phyloP scores from a whole-genome alignment of 2,329 filamentous ascomycete genomes.

The Dactylellina drechsleri region DNA sequence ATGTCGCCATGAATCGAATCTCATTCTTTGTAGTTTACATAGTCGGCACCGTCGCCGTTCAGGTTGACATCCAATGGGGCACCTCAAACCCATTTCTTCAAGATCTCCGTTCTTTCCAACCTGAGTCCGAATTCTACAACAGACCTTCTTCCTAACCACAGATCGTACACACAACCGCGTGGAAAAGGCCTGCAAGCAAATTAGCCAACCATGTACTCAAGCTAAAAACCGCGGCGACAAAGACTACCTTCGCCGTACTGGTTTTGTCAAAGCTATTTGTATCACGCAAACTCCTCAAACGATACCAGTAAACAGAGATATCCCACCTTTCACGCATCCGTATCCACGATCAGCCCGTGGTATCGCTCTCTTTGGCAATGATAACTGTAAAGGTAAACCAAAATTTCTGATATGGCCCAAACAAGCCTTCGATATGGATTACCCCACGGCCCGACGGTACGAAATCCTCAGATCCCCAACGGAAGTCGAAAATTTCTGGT shows the following conservation, averaged over 20 bases:
- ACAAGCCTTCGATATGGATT: conserved; percentile 41
- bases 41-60: conserved; percentile 10
- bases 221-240: conserved; percentile 29
- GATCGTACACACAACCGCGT: conserved; percentile 49
- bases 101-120: conserved; percentile 46
- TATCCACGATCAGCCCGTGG: conserved; percentile 40
- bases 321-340: conserved; percentile 39
- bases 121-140: conserved; percentile 41
- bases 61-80: conserved; percentile 49
- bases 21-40: background rate
- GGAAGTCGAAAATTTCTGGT: conserved; percentile 32
- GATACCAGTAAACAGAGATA: conserved; percentile 7
- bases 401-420: conserved; percentile 53
- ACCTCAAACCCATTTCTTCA: conserved; percentile 35
- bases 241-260: conserved; percentile 35
- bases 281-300: conserved; percentile 43
- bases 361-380: conserved; percentile 43
- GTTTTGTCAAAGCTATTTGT: conserved; percentile 47
- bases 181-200: conserved; percentile 46
- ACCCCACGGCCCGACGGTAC: conserved; percentile 25
- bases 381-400: conserved; percentile 35
- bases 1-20: conserved; percentile 21
- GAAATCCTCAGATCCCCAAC: conserved; percentile 19
- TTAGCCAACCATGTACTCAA: conserved; percentile 38
- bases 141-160: conserved; percentile 28